Conservation (phyloP, 805 yeast genomes). For the Pichia eremophila region DNA sequence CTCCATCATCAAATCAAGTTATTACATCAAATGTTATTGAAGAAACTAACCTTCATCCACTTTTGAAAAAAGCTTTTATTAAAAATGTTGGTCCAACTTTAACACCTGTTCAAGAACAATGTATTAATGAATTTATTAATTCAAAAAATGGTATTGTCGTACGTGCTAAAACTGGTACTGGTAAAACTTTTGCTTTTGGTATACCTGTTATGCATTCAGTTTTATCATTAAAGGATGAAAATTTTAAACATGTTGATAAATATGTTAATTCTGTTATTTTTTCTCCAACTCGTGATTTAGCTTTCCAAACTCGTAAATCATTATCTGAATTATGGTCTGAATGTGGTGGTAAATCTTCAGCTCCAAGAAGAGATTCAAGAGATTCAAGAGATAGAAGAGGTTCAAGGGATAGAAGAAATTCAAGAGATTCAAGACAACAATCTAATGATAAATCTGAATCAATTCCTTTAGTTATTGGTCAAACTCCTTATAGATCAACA, state of each 20-base stretch:
- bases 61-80: constrained; percentile 24
- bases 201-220: constrained; percentile 64
- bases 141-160: constrained; percentile 62
- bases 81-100: constrained; percentile 36
- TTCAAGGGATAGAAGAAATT: not conserved
- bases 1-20: not conserved
- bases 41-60: constrained; percentile 21
- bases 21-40: constrained; percentile 13
- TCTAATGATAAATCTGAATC: constrained; percentile 1
- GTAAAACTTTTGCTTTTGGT: constrained; percentile 85
- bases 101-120: constrained; percentile 61
- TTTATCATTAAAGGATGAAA: constrained; percentile 17
- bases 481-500: constrained; percentile 11
- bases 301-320: constrained; percentile 69
- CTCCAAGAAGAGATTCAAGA: constrained; percentile 12
- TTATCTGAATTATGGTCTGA: constrained; percentile 34
- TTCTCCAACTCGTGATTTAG: constrained; percentile 89
- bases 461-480: constrained; percentile 42
- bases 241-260: constrained; percentile 15
- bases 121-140: constrained; percentile 46
- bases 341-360: constrained; percentile 3
- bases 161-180: constrained; percentile 92
- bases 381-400: not conserved
- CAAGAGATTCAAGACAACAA: not conserved
- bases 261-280: constrained; percentile 56